Percentiles rank a stretch among this genome's conserved stretches.
Conservation (phyloP, 306 rosid genomes). For the Datisca glomerata region DNA sequence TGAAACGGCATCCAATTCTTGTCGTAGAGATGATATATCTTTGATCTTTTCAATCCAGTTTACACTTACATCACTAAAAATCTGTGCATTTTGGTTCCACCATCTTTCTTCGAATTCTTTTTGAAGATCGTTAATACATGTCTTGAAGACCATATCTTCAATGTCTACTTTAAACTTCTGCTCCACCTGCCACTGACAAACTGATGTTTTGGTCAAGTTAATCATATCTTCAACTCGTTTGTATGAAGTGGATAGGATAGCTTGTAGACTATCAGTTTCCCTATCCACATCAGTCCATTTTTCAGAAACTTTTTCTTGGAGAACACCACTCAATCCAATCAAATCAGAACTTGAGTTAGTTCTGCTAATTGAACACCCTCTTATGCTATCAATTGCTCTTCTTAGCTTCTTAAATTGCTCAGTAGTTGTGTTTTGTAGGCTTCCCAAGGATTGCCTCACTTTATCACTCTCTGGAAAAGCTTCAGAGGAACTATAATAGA, state of each 20-base stretch:
- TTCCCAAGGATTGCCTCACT: slow-evolving; percentile 21
- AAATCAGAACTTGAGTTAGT: slow-evolving; percentile 43
- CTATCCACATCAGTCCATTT: slow-evolving; percentile 38
- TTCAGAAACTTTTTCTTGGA: slow-evolving; percentile 41
- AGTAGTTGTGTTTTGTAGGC: slow-evolving; percentile 24
- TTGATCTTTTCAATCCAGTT: slow-evolving; percentile 32
- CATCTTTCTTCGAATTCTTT: slow-evolving; percentile 38
- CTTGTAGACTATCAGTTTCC: slow-evolving; percentile 32
- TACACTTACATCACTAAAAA: slow-evolving; percentile 22
- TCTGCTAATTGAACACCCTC: slow-evolving; percentile 27
- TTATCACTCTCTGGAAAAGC: slow-evolving; percentile 19
- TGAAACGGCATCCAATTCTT: slow-evolving; percentile 49
- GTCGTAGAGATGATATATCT: slow-evolving; percentile 53
- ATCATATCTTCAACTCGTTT: slow-evolving; percentile 29
- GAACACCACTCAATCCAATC: slow-evolving; percentile 53
- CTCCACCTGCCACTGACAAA: slow-evolving; percentile 53
- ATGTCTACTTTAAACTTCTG: slow-evolving; percentile 54
- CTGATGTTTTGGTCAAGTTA: slow-evolving; percentile 27
- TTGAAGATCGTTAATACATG: slow-evolving; percentile 36
- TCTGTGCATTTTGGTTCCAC: slow-evolving; percentile 17
- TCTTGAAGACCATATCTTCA: slow-evolving; percentile 47
- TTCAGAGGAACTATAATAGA: slow-evolving; percentile 11
- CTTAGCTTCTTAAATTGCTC: slow-evolving; percentile 47
- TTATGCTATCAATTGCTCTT: slow-evolving; percentile 44
- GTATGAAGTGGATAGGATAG: slow-evolving; percentile 25